These are phyloP conservation scores for Geotrichum bryndzae DNA, from an alignment of 1,139 yeast genomes.

Conservation along the genomic window DNA sequence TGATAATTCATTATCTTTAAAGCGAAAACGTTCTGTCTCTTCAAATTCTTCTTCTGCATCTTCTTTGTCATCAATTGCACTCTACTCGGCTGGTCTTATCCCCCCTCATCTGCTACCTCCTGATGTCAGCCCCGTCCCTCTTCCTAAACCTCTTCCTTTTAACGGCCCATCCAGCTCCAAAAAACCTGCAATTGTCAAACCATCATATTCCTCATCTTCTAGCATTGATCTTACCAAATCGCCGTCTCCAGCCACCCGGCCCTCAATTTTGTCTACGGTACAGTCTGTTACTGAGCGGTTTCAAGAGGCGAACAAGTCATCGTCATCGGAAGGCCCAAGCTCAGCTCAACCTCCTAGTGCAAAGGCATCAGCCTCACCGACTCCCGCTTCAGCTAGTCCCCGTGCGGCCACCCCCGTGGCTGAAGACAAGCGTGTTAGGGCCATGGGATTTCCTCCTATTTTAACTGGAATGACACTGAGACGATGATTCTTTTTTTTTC, in stretches of 20 bases:
- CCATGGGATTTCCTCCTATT: slow-evolving; percentile 33
- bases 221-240: neutral
- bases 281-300: neutral
- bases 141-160: slow-evolving; percentile 15
- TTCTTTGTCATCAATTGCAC: neutral
- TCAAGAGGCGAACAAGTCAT: neutral
- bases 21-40: slow-evolving; percentile 7
- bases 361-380: slow-evolving; percentile 20
- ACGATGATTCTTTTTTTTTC: slow-evolving; percentile 6
- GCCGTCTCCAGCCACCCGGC: neutral
- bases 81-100: slow-evolving; percentile 11
- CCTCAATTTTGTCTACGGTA: slow-evolving; percentile 2
- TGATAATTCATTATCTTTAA: neutral
- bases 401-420: slow-evolving; percentile 11
- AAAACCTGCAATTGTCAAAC: neutral
- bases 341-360: slow-evolving; percentile 21
- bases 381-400: slow-evolving; percentile 21
- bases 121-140: slow-evolving; percentile 13
- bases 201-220: neutral
- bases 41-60: neutral
- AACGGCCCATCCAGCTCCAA: slow-evolving; percentile 8
- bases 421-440: slow-evolving; percentile 25
- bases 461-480: slow-evolving; percentile 22
- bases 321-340: neutral
- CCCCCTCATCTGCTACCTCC: slow-evolving; percentile 16